Conservation (phyloP, 139 green algal genomes). For the Spirogloea muscicola region DNA sequence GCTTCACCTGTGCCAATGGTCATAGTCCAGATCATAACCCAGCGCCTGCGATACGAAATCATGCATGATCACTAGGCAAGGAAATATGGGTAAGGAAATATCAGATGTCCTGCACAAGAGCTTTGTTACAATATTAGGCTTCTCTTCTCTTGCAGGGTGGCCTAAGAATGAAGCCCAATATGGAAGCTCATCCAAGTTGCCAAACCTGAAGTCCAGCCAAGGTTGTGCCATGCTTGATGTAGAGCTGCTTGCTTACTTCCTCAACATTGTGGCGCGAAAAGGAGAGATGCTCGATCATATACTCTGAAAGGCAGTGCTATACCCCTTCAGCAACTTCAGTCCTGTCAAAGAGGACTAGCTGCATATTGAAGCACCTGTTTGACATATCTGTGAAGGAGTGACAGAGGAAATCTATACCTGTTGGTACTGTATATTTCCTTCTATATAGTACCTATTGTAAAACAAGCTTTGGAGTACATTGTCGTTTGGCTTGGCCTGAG, state of each 20-base stretch:
- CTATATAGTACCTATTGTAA: background rate
- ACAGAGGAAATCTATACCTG: background rate
- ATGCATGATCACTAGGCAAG: conserved; percentile 6
- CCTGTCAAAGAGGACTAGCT: background rate
- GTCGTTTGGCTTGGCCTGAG: background rate
- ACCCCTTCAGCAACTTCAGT: background rate
- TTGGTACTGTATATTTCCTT: background rate
- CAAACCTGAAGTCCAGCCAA: conserved; percentile 33
- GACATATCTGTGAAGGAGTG: background rate
- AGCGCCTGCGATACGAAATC: conserved; percentile 11
- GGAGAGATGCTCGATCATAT: conserved; percentile 29
- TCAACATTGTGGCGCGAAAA: conserved; percentile 1
- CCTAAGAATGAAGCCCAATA: background rate
- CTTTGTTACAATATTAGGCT: background rate
- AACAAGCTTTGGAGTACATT: background rate
- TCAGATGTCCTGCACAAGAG: too few relatives aligned
- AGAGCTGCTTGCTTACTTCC: conserved; percentile 19
- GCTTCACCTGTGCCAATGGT: conserved; percentile 27
- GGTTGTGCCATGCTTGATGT: conserved; percentile 25
- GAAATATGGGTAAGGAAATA: background rate
- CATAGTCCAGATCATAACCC: conserved; percentile 15
- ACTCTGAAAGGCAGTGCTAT: conserved; percentile 16
- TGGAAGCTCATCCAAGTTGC: too few relatives aligned
- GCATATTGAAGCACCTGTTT: background rate
- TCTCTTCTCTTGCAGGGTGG: background rate